Conservation (phyloP, 805 yeast genomes). For the Maudiozyma serrabonitensis region DNA sequence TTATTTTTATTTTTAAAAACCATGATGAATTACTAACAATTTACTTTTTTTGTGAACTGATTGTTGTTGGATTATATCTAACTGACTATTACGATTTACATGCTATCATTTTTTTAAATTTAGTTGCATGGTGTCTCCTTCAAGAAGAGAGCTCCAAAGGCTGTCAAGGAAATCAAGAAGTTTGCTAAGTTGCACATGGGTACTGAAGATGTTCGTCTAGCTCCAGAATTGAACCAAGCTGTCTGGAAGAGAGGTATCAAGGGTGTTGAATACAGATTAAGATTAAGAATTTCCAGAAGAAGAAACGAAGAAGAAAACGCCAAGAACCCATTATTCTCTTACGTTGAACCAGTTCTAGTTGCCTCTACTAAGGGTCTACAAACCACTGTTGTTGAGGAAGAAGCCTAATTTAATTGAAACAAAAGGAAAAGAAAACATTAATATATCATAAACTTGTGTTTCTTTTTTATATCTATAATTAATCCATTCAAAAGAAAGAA, state of each 20-base stretch:
- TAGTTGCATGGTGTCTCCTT: constrained; percentile 89
- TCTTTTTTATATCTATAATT: no score
- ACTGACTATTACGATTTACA: no score
- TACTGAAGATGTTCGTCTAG: constrained; percentile 96
- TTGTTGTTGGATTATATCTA: no score
- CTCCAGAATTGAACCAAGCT: constrained; percentile 95
- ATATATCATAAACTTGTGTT: no score
- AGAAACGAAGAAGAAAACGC: constrained; percentile 99
- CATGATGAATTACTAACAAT: background rate
- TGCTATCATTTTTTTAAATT: constrained; percentile 29
- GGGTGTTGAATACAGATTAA: constrained; percentile 96
- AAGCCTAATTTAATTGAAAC: constrained; percentile 27
- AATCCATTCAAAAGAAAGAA: no score
- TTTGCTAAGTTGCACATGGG: constrained; percentile 99
- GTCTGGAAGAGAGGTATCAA: constrained; percentile 99
- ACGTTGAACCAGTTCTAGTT: constrained; percentile 94
- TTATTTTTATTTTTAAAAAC: constrained; percentile 30
- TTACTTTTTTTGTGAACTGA: background rate
- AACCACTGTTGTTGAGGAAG: constrained; percentile 92
- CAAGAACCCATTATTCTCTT: constrained; percentile 93
- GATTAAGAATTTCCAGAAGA: constrained; percentile 98
- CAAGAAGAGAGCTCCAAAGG: constrained; percentile 99
- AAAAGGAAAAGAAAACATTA: no score
- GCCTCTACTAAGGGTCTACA: constrained; percentile 94
- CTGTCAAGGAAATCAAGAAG: constrained; percentile 98